These are phyloP conservation scores for bread wheat (Triticum aestivum) DNA, from an alignment of 176 grass and related monocot species.

Conservation along the genomic window IWGSC_CS_RefSeq_v2.1 NC_057812.1:112959194-112959693, in stretches of 20 bases:
- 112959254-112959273: neutral
- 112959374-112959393: slow-evolving; percentile 21
- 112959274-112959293: neutral
- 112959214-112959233: neutral
- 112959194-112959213: neutral
- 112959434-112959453: neutral
- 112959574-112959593: slow-evolving; percentile 19
- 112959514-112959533: neutral
- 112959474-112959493: neutral
- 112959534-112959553: neutral
- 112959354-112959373: neutral
- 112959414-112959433: neutral
- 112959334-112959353: neutral
- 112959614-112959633: neutral
- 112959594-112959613: neutral
- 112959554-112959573: neutral
- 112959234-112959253: neutral
- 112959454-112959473: neutral
- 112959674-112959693: no score
- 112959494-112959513: neutral
- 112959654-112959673: neutral
- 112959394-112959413: neutral
- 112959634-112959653: neutral
- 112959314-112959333: neutral
- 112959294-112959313: slow-evolving; percentile 3